phyloP scores from a whole-genome alignment of 352 stramenopile species.

The Phytophthora pistaciae region DNA sequence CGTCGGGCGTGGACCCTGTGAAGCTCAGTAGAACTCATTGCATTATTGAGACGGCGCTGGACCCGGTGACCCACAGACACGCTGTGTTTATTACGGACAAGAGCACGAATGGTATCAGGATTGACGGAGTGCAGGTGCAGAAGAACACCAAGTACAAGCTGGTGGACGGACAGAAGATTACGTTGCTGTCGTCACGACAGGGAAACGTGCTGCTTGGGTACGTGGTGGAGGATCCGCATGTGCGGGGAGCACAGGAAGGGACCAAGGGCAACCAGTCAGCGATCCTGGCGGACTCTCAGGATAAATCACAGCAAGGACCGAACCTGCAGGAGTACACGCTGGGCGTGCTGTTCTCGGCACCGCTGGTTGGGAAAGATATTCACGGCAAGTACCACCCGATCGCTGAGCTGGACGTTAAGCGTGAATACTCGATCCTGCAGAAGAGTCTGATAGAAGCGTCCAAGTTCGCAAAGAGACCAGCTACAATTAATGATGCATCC shows the following conservation, averaged over 20 bases:
- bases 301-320: constrained; percentile 62
- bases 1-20: constrained; percentile 62
- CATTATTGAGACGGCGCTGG: constrained; percentile 59
- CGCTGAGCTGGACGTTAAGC: constrained; percentile 84
- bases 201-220: constrained; percentile 76
- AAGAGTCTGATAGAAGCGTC: constrained; percentile 81
- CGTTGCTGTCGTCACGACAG: constrained; percentile 68
- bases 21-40: constrained; percentile 76
- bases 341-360: constrained; percentile 95
- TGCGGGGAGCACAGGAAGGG: constrained; percentile 46
- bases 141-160: constrained; percentile 65
- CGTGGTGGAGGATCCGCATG: constrained; percentile 80
- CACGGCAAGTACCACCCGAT: constrained; percentile 93
- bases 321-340: constrained; percentile 87
- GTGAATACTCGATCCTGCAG: constrained; percentile 84
- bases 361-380: constrained; percentile 93
- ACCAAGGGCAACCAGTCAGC: constrained; percentile 16
- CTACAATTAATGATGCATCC: constrained; percentile 16
- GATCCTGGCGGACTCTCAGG: constrained; percentile 42
- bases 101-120: constrained; percentile 77
- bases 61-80: constrained; percentile 50
- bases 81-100: constrained; percentile 75
- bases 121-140: constrained; percentile 62
- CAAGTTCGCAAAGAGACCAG: constrained; percentile 61
- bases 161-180: constrained; percentile 73